Percentiles rank a stretch among this genome's conserved stretches.
Conservation (phyloP, 495 filamentous ascomycete genomes). For the Copromyces sp. region DNA sequence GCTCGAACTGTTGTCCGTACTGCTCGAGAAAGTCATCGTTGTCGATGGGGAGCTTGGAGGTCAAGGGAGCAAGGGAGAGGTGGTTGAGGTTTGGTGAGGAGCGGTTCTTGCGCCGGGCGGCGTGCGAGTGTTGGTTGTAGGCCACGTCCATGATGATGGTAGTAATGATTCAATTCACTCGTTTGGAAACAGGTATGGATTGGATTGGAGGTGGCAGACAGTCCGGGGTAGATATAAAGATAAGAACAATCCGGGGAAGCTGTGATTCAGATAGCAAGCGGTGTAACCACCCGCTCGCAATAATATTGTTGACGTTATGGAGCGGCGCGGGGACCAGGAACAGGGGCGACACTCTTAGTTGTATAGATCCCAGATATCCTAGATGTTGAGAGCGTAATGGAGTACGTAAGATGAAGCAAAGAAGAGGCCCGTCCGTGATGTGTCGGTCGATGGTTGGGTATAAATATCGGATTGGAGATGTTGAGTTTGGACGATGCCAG, state of each 20-base stretch:
- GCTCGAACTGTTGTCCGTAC: conserved; percentile 3
- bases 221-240: background rate
- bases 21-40: conserved; percentile 38
- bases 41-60: conserved; percentile 50
- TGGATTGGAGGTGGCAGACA: background rate
- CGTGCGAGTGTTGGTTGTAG: conserved; percentile 41
- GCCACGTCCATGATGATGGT: conserved; percentile 38
- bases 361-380: background rate
- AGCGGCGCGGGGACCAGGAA: background rate
- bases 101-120: conserved; percentile 35
- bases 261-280: background rate
- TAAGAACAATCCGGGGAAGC: background rate
- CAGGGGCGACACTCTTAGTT: background rate
- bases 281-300: background rate
- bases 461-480: background rate
- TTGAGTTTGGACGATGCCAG: background rate
- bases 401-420: background rate
- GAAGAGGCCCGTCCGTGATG: background rate
- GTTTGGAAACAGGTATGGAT: background rate
- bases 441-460: background rate
- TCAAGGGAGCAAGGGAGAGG: conserved; percentile 55
- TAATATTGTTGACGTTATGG: background rate
- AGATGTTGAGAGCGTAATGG: background rate
- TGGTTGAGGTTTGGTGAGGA: conserved; percentile 39
- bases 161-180: background rate